Evolutionary conservation across 352 stramenopile genomes (phyloP), one percentile per base, ranked within the genome.

Genomic region (Elongisporangium undulatum): DNA sequence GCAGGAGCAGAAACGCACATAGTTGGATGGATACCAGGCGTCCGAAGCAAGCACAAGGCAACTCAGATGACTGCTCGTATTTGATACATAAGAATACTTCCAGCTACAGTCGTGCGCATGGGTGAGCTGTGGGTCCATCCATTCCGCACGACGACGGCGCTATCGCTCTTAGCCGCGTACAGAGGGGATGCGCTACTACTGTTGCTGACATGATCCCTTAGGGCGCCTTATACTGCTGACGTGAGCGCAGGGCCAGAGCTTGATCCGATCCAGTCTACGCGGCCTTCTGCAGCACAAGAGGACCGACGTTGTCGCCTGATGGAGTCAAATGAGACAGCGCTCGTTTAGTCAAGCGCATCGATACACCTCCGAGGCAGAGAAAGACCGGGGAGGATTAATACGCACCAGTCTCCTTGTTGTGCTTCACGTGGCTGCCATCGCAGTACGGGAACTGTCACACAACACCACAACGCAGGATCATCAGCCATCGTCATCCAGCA

Each of bases 401-500:
- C 34, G 34, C 34, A 45, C 34, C 83, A 48, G 83, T 92, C 62
- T 90, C 76, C 64, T 94, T 92, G 82, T 94, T 94, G 74, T 94
- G 85, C 72, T 94, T 91, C 60, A 82, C 71, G 79, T 94, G 85
- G 53, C 69, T 59, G 24, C 85, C 82, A 52, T 92, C 85, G 61
- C 85, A 94, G 66, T 80, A 80, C 7, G 85, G 85, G 66, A 94
- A 94, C 71, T 82, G 65, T 12, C 26, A 34, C 17, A 26, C 22
- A 34, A 21, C 19, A 24, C 10, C 16, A 10, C 9, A 45, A 24
- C 10, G 7, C 4, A 49, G 26, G n/a, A 29, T 6, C 19, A 45
- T 9, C 8, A 23, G 0, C 22, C 13, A 38, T 12, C 29, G 39
- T 22, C 29, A 29, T 49, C 34, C 15, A 51, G 16, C 19, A 56